These are phyloP conservation scores for Daldinia sp. DNA, from an alignment of 2,329 filamentous ascomycete species.

Conservation along the genomic window DNA sequence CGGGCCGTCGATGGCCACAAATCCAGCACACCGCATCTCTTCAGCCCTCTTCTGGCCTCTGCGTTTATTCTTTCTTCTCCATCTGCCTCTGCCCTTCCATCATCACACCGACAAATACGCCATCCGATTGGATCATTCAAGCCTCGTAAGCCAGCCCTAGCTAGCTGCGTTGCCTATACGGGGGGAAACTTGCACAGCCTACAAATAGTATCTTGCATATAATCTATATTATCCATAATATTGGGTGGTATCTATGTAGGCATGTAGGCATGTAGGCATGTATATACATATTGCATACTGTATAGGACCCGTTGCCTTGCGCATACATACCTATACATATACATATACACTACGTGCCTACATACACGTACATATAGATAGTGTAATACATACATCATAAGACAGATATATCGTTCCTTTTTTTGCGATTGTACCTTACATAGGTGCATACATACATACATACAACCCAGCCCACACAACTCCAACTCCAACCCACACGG, in stretches of 20 bases:
- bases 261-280: too few species aligned
- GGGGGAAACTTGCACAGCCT: not conserved
- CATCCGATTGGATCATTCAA: conserved; percentile 36
- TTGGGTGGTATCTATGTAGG: too few species aligned
- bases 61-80: not conserved
- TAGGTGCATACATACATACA: not conserved
- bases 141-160: conserved; percentile 34
- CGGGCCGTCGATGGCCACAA: conserved; percentile 19
- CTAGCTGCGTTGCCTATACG: not conserved
- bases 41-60: conserved; percentile 25
- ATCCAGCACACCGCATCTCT: conserved; percentile 35
- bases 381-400: not conserved
- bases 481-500: conserved; percentile 6
- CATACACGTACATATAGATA: not conserved
- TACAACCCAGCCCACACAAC: conserved; percentile 10
- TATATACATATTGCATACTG: not conserved
- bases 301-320: not conserved
- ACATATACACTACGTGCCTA: not conserved
- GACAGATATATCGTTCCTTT: not conserved
- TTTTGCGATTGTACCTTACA: conserved; percentile 28
- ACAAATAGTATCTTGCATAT: conserved; percentile 1
- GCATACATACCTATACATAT: not conserved
- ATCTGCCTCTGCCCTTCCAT: not conserved
- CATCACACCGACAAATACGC: conserved; percentile 27
- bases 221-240: not conserved